Conservation (phyloP, 2,329 filamentous ascomycete genomes). For the Diaporthe aspalathi region DNA sequence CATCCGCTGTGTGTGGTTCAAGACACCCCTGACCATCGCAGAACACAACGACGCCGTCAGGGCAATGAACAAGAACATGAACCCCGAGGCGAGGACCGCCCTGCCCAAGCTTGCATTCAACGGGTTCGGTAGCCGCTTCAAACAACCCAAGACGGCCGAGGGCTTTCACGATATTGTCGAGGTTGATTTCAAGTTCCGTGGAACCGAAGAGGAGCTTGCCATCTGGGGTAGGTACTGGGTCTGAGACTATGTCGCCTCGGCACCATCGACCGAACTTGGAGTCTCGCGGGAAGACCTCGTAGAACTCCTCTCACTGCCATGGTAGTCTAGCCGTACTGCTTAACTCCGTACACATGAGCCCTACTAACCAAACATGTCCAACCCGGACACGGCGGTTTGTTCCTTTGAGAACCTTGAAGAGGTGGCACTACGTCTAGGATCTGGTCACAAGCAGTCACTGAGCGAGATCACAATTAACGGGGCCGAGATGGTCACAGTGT, state of each 20-base stretch:
- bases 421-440: background rate
- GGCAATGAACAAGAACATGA: slow-evolving; percentile 76
- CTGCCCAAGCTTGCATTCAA: slow-evolving; percentile 86
- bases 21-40: slow-evolving; percentile 74
- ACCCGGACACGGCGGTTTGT: background rate
- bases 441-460: background rate
- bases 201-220: slow-evolving; percentile 73
- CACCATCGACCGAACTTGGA: background rate
- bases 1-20: slow-evolving; percentile 89
- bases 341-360: too few relatives aligned
- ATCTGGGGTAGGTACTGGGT: slow-evolving; percentile 85
- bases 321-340: background rate
- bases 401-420: too few relatives aligned
- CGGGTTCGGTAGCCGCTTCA: slow-evolving; percentile 78
- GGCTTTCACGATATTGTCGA: slow-evolving; percentile 85
- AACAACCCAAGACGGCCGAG: slow-evolving; percentile 77
- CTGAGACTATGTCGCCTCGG: slow-evolving; percentile 49
- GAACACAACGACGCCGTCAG: slow-evolving; percentile 92
- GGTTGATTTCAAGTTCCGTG: slow-evolving; percentile 81
- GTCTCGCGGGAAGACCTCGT: background rate
- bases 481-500: background rate
- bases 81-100: slow-evolving; percentile 81
- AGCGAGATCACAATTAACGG: background rate
- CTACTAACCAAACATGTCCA: background rate
- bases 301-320: background rate